Percentiles rank a stretch among this genome's conserved stretches.
These are phyloP conservation scores for Chytriomyces hyalinus DNA, from an alignment of 192 early-diverging fungal species.

Conservation along the genomic window DNA sequence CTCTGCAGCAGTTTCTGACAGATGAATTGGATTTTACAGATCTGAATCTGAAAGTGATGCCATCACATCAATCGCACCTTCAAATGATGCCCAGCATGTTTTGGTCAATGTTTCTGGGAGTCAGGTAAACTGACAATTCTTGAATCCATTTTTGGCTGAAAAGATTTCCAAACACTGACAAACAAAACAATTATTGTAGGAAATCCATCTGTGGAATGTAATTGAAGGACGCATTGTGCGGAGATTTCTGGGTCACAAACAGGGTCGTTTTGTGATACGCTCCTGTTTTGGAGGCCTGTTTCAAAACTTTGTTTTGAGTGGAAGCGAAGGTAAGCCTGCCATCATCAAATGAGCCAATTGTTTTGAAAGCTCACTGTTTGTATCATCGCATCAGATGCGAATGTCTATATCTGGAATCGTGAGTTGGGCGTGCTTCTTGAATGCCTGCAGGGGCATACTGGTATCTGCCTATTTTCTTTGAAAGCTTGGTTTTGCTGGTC, in stretches of 20 bases:
- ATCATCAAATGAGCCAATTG: background rate
- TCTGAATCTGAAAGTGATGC: conserved; percentile 53
- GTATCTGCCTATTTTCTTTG: conserved; percentile 12
- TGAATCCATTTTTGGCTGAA: background rate
- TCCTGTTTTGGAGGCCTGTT: conserved; percentile 87
- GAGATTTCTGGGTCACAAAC: conserved; percentile 82
- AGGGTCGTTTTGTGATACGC: conserved; percentile 87
- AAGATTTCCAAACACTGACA: conserved; percentile 8
- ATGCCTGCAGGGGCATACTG: conserved; percentile 69
- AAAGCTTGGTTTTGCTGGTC: background rate
- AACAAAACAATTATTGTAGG: conserved; percentile 47
- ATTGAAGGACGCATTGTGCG: conserved; percentile 68
- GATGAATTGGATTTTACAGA: conserved; percentile 19
- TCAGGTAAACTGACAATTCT: conserved; percentile 28
- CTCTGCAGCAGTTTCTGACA: background rate
- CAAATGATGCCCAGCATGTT: conserved; percentile 63
- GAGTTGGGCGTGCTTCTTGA: conserved; percentile 74
- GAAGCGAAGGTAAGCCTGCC: conserved; percentile 80
- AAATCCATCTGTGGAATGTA: conserved; percentile 91
- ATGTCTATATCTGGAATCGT: conserved; percentile 82
- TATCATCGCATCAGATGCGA: conserved; percentile 53
- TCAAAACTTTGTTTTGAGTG: conserved; percentile 83
- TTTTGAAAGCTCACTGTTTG: background rate
- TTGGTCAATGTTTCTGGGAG: conserved; percentile 59
- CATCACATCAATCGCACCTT: conserved; percentile 72